These are phyloP conservation scores for Scleroderma bovista DNA, from an alignment of 768 basidiomycete genomes.

Conservation along the genomic window DNA sequence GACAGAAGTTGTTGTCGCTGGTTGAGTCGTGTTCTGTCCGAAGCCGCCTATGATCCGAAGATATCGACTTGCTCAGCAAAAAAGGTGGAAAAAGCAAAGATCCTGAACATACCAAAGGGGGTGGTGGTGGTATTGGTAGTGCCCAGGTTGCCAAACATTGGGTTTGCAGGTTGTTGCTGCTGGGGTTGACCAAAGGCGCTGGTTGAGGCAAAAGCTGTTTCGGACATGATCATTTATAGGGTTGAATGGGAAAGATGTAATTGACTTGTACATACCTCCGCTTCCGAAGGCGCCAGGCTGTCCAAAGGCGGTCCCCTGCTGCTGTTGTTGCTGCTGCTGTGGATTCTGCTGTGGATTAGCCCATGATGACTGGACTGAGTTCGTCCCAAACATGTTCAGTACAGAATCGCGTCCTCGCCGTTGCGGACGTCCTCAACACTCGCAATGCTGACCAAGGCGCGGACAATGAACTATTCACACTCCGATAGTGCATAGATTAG, in stretches of 20 bases:
- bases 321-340: conserved; percentile 44
- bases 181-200: conserved; percentile 56
- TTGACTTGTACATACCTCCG: conserved; percentile 34
- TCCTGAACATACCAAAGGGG: conserved; percentile 29
- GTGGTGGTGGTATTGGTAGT: conserved; percentile 30
- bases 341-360: conserved; percentile 60
- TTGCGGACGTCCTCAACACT: conserved; percentile 14
- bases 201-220: conserved; percentile 49
- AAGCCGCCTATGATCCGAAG: conserved; percentile 31
- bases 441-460: conserved; percentile 12
- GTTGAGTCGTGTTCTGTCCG: conserved; percentile 34
- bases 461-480: conserved; percentile 9
- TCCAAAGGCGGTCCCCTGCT: conserved; percentile 57
- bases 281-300: conserved; percentile 63
- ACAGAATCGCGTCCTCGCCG: conserved; percentile 19
- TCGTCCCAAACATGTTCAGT: conserved; percentile 55
- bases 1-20: conserved; percentile 34
- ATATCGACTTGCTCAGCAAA: conserved; percentile 2
- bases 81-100: conserved; percentile 3
- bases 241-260: conserved; percentile 19
- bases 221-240: conserved; percentile 13
- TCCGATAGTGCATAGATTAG: conserved; percentile 19
- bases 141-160: conserved; percentile 71
- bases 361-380: conserved; percentile 57
- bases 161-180: conserved; percentile 62